Evolutionary conservation across 345 rosid species (phyloP).

Genomic region (Acer campestre): DNA sequence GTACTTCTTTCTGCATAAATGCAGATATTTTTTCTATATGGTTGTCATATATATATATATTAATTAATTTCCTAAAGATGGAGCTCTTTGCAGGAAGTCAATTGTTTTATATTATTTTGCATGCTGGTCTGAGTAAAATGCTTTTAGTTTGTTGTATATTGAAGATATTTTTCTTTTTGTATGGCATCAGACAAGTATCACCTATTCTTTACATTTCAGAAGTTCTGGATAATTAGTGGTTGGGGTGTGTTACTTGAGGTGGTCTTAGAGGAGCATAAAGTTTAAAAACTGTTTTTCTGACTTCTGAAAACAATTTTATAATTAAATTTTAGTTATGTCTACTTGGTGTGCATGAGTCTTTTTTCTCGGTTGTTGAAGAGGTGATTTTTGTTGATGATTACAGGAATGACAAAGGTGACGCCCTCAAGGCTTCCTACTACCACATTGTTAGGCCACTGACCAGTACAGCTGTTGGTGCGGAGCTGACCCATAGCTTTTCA

Average conservation of each 20-base stretch:
- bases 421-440: conserved; percentile 82
- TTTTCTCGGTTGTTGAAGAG: conserved; percentile 1
- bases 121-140: background rate
- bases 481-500: conserved; percentile 82
- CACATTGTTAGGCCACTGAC: conserved; percentile 80
- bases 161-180: background rate
- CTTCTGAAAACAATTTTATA: background rate
- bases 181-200: background rate
- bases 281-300: background rate
- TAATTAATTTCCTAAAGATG: background rate
- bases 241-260: background rate
- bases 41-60: background rate
- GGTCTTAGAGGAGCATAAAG: background rate
- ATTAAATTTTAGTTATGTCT: background rate
- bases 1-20: conserved; percentile 24
- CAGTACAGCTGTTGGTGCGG: conserved; percentile 93
- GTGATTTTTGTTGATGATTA: background rate
- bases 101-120: background rate
- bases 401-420: conserved; percentile 90
- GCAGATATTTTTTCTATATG: background rate
- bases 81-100: background rate
- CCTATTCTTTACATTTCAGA: background rate
- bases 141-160: background rate
- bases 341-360: background rate
- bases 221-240: background rate